Base-by-base conservation (phyloP, 2,329 filamentous ascomycete species). In the Cylindrodendrum hubeiense region DNA sequence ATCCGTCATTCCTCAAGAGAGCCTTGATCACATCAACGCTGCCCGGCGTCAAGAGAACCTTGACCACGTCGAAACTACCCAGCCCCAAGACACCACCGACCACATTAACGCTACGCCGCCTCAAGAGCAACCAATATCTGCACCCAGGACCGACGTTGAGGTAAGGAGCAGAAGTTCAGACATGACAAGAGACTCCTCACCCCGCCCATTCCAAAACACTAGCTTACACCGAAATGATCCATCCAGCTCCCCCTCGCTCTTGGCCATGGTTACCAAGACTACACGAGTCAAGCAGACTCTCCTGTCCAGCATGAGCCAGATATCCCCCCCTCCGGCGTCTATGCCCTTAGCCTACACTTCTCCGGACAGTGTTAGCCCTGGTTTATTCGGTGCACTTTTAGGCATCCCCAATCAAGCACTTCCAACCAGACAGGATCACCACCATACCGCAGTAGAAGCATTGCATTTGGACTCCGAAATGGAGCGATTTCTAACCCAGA, bases 401-500 rank as follows among this genome's bases (percentile, higher is more conserved):
- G 28, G 41, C 5, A 24, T 57, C 24, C 15, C 28, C 5, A 34
- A 37, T 21, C 26, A 47, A 5, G 4, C 41, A 8, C 22, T 17
- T 21, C 39, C 53, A 22, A 22, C 10, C 26, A 13, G 37, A 43
- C 53, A 50, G 12, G 19, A 49, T 28, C 26, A 55, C 37, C 26
- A 55, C 17, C 17, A 6, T 30, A 19, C 39, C 4, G n/a, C 34
- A 19, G 17, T n/a, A 5, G 34, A 17, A 5, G 22, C 19, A 12
- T 43, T 43, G 34, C 21, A 30, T 21, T 41, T 54, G 24, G 34
- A 54, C 21, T 12, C 30, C 21, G 51, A 62, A 30, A 44, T 39
- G 22, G 59, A 62, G 41, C 51, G 33, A 21, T 62, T 62, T n/a
- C 52, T 62, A 9, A 50, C 49, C 22, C 51, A 62, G 43, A 62